Conservation (phyloP, 345 rosid genomes). For the Isatis tinctoria region DNA sequence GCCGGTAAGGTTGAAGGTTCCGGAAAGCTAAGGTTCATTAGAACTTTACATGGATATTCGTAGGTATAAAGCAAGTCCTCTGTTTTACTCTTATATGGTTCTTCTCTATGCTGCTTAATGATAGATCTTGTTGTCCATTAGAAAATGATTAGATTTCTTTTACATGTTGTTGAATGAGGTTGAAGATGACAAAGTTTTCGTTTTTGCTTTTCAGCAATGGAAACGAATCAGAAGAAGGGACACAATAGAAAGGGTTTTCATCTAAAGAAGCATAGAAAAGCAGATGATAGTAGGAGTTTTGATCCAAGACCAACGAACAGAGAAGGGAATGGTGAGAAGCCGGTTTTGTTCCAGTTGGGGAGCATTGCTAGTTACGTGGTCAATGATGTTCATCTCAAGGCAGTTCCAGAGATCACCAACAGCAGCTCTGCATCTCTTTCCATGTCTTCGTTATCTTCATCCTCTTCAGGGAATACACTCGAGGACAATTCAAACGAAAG, state of each 20-base stretch:
- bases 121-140: background rate
- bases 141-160: background rate
- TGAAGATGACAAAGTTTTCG: background rate
- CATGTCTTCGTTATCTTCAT: constrained; percentile 16
- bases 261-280: constrained; percentile 27
- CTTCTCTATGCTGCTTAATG: background rate
- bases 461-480: constrained; percentile 10
- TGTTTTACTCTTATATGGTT: background rate
- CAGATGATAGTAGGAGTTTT: constrained; percentile 9
- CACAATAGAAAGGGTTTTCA: constrained; percentile 17
- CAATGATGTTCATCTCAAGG: constrained; percentile 11
- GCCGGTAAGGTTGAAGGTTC: constrained; percentile 15
- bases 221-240: constrained; percentile 25
- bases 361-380: constrained; percentile 29
- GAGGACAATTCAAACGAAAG: constrained; percentile 9
- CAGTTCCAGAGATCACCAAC: constrained; percentile 21
- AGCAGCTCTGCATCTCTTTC: constrained; percentile 11
- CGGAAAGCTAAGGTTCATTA: background rate
- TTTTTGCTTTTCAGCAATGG: constrained; percentile 16
- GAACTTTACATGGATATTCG: constrained; percentile 12
- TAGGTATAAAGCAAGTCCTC: constrained; percentile 20
- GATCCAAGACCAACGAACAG: constrained; percentile 12
- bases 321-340: constrained; percentile 18
- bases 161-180: background rate
- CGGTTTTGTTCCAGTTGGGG: constrained; percentile 29